Evolutionary conservation across 2,329 filamentous ascomycete species (phyloP), one percentile per base, ranked within the genome.

Genomic region (Talaromyces sp.): DNA sequence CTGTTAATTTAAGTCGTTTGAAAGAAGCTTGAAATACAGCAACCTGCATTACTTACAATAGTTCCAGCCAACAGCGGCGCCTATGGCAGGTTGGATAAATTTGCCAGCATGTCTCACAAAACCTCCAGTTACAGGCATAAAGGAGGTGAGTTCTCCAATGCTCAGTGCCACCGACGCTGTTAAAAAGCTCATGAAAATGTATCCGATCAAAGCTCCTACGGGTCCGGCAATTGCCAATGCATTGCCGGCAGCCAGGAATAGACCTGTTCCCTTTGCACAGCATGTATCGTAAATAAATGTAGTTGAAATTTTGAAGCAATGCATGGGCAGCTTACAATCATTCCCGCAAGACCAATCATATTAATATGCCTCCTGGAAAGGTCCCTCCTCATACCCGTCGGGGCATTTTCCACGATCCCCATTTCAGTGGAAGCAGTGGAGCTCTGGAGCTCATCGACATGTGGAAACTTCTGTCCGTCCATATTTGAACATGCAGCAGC

Each of bases 81-180:
- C 54, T 57, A 57, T 57, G 13, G 54, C 54, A 16, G 54, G 54
- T 10, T 57, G 54, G 22, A 57, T 27, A 13, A 57, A 57, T 19
- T 57, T 57, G 9, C n/a, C 35, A 41, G 85, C 52, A 86, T 83
- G 24, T 82, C 82, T 39, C 82, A 83, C 80, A 67, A 84, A 83
- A 0, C 76, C 80, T 54, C 84, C 78, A 10, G 69, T 79, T 62
- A 86, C 76, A 3, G 85, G 85, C 31, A 86, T 77, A 65, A 84
- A 85, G 8, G 84, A 80, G 60, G 81, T 82, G 82, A 87, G 86
- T 74, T 87, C 85, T 62, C 83, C 85, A 31, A 87, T 69, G 22
- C 45, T 81, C 62, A 83, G 80, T 56, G 84, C 81, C 4, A 85
- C 83, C 6, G 79, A 77, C 67, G 80, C 83, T 0, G 84, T 81